Base-by-base conservation (phyloP, 1,284 basidiomycete genomes). In the Apiotrichum domesticum region DNA sequence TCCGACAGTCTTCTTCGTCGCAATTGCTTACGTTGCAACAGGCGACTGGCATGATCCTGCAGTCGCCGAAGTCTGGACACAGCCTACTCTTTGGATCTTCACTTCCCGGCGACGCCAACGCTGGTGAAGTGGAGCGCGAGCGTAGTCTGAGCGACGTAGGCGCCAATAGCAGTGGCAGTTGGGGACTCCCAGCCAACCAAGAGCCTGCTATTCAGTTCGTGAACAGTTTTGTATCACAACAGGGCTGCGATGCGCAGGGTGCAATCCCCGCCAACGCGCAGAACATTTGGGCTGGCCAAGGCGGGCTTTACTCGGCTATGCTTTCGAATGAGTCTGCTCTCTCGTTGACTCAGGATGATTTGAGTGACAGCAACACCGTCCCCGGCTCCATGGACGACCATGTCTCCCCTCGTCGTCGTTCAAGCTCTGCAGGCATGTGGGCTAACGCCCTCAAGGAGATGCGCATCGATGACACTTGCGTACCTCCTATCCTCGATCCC, bases 401-500 rank as follows among this genome's bases (percentile, higher is more conserved):
- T 10, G 42, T 42, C 3, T 49, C 53, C 9, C 41, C 56, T 6
- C 56, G 57, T 3, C 61, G 68, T n/a, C 61, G 71, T 11, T 50
- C 65, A n/a, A 68, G 67, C 10, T 70, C 67, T 40, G 49, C 64
- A 7, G 68, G 69, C 5, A 39, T 66, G 7, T 75, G 72, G 72
- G 68, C 70, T 4, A 67, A 56, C 33, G 72, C 73, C 0, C 63
- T 75, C 59, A 62, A 68, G 54, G 65, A 72, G 44, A 70, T 75
- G 69, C 55, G 63, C 3, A 41, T 74, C 13, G 70, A 70, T 33
- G 72, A 74, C 57, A 35, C 46, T 15, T 10, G 48, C 6, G 51
- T 45, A 9, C 39, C 4, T 6, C 3, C 33, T 6, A 13, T 51
- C 37, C 50, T 49, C 6, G 47, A 49, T 35, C 15, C 43, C 2